Evolutionary conservation across 495 filamentous ascomycete genomes (phyloP).

Genomic region (Daldinia grandis): DNA sequence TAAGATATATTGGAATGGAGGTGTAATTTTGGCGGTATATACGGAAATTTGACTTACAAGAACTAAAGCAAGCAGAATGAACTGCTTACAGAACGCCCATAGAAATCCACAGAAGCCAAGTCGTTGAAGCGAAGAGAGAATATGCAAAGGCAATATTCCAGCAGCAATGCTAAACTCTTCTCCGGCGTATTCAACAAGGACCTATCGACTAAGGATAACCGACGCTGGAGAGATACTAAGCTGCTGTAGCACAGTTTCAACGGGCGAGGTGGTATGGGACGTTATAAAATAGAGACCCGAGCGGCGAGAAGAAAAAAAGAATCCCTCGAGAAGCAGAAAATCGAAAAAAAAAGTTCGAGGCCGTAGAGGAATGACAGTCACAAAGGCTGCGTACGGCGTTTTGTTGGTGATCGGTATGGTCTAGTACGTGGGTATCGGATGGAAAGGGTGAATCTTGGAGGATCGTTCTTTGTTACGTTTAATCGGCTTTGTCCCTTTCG

Average conservation of each 20-base stretch:
- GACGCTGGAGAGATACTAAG: not conserved
- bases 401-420: constrained; percentile 18
- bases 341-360: constrained; percentile 1
- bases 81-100: constrained; percentile 25
- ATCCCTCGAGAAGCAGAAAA: not conserved
- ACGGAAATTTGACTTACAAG: constrained; percentile 27
- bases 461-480: constrained; percentile 29
- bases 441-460: constrained; percentile 7
- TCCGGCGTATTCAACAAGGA: constrained; percentile 18
- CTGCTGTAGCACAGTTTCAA: not conserved
- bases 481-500: constrained; percentile 33
- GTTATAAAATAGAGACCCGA: not conserved
- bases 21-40: constrained; percentile 2
- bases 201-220: constrained; percentile 16
- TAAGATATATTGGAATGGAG: constrained; percentile 40
- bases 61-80: constrained; percentile 23
- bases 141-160: constrained; percentile 49
- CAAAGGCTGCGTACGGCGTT: constrained; percentile 26
- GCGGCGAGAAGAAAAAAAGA: not conserved
- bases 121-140: constrained; percentile 15
- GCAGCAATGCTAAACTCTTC: constrained; percentile 42
- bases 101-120: constrained; percentile 18
- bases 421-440: constrained; percentile 22
- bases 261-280: not conserved
- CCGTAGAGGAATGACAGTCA: constrained; percentile 5